A percentile compares a stretch with the other conserved stretches of the same genome.
Evolutionary conservation across 495 filamentous ascomycete species (phyloP).

Genomic region (Penicillium lividum): DNA sequence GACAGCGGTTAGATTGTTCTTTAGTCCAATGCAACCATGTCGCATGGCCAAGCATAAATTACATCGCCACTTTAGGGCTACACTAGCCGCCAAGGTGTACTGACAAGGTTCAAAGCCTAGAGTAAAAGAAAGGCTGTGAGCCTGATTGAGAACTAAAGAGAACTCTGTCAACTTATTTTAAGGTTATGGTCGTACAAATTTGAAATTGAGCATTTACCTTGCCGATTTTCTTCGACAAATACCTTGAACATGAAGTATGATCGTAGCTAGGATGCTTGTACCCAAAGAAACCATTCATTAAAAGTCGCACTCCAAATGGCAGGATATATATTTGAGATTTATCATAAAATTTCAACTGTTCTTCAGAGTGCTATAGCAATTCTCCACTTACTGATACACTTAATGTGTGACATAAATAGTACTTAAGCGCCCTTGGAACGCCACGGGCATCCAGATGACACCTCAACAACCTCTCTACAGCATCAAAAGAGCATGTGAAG

Average conservation of each 20-base stretch:
- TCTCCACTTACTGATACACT: slow-evolving; percentile 17
- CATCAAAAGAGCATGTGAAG: neutral
- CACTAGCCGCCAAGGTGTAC: slow-evolving; percentile 15
- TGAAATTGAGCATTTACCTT: neutral
- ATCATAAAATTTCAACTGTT: neutral
- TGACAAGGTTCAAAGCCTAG: neutral
- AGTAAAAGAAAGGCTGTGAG: neutral
- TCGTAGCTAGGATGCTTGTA: neutral
- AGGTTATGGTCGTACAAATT: neutral
- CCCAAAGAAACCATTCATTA: neutral
- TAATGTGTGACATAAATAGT: slow-evolving; percentile 25
- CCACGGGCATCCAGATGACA: slow-evolving; percentile 11
- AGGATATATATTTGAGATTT: too few species aligned
- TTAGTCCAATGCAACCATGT: slow-evolving; percentile 13
- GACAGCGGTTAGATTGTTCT: neutral
- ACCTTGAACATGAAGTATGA: neutral
- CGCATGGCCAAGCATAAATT: neutral
- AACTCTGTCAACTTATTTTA: neutral
- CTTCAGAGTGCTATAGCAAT: slow-evolving; percentile 7
- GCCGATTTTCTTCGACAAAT: neutral
- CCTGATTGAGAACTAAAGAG: neutral
- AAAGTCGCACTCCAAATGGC: neutral
- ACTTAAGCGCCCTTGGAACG: slow-evolving; percentile 24
- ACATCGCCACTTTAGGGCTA: slow-evolving; percentile 6
- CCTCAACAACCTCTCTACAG: neutral